Percentiles rank a stretch among this genome's conserved stretches.
These are phyloP conservation scores for Hondaea fermentalgiana DNA, from an alignment of 108 stramenopile genomes.

Conservation along the genomic window DNA sequence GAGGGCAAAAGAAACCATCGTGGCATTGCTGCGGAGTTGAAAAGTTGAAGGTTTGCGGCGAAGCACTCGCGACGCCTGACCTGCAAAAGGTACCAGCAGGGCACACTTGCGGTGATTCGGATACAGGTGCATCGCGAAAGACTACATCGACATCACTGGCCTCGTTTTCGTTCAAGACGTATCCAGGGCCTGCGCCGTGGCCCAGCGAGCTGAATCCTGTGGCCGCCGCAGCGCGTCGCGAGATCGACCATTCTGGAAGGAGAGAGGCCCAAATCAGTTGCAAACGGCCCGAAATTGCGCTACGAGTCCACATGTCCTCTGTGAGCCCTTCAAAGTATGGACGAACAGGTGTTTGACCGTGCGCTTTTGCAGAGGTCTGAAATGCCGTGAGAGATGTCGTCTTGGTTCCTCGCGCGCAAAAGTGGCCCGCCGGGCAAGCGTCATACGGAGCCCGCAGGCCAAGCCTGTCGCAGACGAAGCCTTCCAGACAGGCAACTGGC, in stretches of 20 bases:
- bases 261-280: neutral
- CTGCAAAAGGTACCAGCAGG: slow-evolving; percentile 62
- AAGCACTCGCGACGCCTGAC: slow-evolving; percentile 42
- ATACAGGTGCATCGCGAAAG: neutral
- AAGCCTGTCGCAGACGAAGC: slow-evolving; percentile 54
- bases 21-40: slow-evolving; percentile 69
- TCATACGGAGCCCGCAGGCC: slow-evolving; percentile 43
- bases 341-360: neutral
- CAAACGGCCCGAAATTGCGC: neutral
- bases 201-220: neutral
- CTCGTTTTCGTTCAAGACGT: neutral
- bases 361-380: neutral
- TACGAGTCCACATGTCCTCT: neutral
- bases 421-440: slow-evolving; percentile 59
- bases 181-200: neutral
- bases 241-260: neutral
- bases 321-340: neutral
- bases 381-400: neutral
- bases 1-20: slow-evolving; percentile 72
- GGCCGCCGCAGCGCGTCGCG: neutral
- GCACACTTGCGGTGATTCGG: slow-evolving; percentile 62
- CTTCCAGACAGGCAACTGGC: slow-evolving; percentile 58
- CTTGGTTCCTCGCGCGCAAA: slow-evolving; percentile 55
- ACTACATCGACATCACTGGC: neutral
- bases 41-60: slow-evolving; percentile 50